A percentile compares a stretch with the other conserved stretches of the same genome.
Evolutionary conservation across 2,329 filamentous ascomycete genomes (phyloP).

Genomic region (Sclerotinia minor): DNA sequence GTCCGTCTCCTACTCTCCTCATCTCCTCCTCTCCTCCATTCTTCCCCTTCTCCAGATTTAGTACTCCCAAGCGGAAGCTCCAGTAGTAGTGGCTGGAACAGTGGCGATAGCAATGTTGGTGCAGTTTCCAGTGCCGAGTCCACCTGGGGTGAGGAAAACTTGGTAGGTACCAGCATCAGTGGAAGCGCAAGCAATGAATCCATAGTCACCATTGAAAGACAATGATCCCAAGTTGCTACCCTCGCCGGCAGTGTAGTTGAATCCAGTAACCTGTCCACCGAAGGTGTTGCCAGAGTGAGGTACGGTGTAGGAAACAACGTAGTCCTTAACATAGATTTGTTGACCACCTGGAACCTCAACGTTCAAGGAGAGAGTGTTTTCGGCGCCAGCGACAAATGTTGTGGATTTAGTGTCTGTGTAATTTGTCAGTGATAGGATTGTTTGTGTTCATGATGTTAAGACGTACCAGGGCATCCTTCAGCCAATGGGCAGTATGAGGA

Average conservation of each 20-base stretch:
- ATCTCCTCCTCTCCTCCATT: not conserved
- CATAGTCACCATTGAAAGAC: conserved; percentile 3
- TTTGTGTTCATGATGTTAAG: not conserved
- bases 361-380: not conserved
- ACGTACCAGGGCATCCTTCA: conserved; percentile 5
- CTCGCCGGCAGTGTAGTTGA: not conserved
- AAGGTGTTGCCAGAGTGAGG: conserved; percentile 5
- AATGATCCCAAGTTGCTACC: not conserved
- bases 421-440: not conserved
- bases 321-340: conserved; percentile 7
- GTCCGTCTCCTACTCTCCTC: too few species aligned
- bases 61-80: conserved; percentile 14
- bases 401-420: not conserved
- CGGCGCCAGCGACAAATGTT: not conserved
- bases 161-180: not conserved
- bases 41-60: not conserved
- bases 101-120: not conserved
- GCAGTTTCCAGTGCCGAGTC: conserved; percentile 17
- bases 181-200: conserved; percentile 17
- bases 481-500: conserved; percentile 32
- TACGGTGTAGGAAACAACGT: not conserved
- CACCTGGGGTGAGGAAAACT: not conserved
- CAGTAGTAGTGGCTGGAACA: not conserved
- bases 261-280: not conserved
- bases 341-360: conserved; percentile 18